A percentile compares a stretch with the other conserved stretches of the same genome.
phyloP scores from a whole-genome alignment of 2,329 filamentous ascomycete genomes.

The Epicoccum nigrum region DNA sequence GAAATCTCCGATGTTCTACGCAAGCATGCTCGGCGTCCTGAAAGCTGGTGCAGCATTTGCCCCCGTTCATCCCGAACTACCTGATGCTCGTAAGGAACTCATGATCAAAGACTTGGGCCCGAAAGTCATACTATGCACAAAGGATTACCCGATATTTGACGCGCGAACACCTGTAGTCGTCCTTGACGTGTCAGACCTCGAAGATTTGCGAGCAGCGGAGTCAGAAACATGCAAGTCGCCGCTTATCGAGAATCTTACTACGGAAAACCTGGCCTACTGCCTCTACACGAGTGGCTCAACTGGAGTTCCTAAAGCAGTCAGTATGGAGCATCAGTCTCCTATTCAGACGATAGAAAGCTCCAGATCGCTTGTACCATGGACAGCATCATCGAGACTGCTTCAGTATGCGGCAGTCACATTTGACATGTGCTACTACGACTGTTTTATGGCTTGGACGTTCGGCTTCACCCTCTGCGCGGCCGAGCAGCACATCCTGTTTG shows the following conservation, averaged over 20 bases:
- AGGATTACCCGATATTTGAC: not conserved
- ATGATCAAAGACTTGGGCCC: constrained; percentile 45
- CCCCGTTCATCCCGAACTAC: constrained; percentile 45
- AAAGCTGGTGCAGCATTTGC: constrained; percentile 49
- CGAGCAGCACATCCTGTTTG: constrained; percentile 46
- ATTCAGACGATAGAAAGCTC: constrained; percentile 52
- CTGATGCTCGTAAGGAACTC: constrained; percentile 40
- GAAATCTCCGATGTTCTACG: constrained; percentile 46
- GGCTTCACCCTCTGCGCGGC: constrained; percentile 53
- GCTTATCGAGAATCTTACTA: constrained; percentile 28
- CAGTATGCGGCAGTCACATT: constrained; percentile 54
- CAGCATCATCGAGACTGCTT: constrained; percentile 44
- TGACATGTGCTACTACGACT: constrained; percentile 57
- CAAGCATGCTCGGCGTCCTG: constrained; percentile 48
- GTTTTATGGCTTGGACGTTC: constrained; percentile 53
- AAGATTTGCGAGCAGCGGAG: constrained; percentile 8
- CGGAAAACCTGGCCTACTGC: constrained; percentile 49
- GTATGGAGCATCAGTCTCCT: constrained; percentile 50
- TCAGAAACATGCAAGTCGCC: constrained; percentile 29
- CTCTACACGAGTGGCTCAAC: constrained; percentile 55
- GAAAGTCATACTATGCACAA: constrained; percentile 35
- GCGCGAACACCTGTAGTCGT: constrained; percentile 5
- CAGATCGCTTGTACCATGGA: constrained; percentile 49
- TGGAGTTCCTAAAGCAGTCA: constrained; percentile 52
- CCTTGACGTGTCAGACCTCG: constrained; percentile 27